Base-by-base conservation (phyloP, 768 basidiomycete species). In the Neoboletus brunneissimus region DNA sequence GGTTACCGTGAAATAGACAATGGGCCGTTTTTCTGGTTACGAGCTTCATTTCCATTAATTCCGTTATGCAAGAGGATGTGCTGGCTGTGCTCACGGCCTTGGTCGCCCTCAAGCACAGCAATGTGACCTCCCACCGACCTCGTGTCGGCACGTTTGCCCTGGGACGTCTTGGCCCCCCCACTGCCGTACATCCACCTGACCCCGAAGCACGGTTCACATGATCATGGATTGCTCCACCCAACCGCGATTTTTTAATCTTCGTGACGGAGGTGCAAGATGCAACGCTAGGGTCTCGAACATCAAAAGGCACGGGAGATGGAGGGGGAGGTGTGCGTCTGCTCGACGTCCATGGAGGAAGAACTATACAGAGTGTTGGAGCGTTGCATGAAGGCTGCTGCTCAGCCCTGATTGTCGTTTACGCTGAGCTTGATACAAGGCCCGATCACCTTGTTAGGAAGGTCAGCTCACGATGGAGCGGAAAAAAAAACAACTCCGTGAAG, bases 371-470 rank as follows among this genome's bases (percentile, higher is more conserved):
- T 2, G 32, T 51, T 16, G 48, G 37, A 44, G 7, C 1, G 22
- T 49, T 32, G 9, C 52, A n/a, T 16, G 31, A n/a, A n/a, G n/a
- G 43, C 27, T 43, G 29, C 40, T 18, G 44, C 25, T 45, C 48
- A 49, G 31, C 62, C 54, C 59, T 64, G 67, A 68, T 63, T 49
- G 49, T 53, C 58, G 29, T 41, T 48, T 37, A n/a, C 12, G 43
- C 15, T 48, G 41, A 34, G 46, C 32, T 9, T 40, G 53, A 10
- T 22, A n/a, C 25, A 54, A 22, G 23, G 38, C 9, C 42, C 51
- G 58, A 67, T 67, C 57, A 35, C 61, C 64, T 23, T 53, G 63
- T 60, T 59, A 57, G 60, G 67, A 62, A 67, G 34, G 55, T 41
- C 51, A 37, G 40, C 53, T 35, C 50, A 32, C 15, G 58, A 53